Evolutionary conservation across 1,284 basidiomycete genomes (phyloP), one percentile per base, ranked within the genome.

Genomic region (Ceratobasidium sp.): DNA sequence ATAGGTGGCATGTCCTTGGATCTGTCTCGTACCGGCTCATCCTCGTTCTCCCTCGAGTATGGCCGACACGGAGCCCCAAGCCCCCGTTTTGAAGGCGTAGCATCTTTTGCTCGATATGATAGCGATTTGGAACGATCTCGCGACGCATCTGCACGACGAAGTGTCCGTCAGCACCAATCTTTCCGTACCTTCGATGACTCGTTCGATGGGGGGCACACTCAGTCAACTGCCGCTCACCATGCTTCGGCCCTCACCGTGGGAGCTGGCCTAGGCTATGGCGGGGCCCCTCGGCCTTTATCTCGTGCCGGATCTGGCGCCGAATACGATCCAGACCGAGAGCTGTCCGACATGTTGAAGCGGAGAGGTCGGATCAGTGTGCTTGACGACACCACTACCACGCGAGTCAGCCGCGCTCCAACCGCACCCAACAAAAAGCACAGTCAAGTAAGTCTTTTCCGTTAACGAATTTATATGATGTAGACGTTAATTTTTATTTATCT

Each of bases 171-270:
- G 77, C 87, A 87, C 0, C 93, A 91, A 91, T 92, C 91, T 5
- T 91, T 91, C 82, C 89, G 88, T 75, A 88, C 88, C 17, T 82
- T 81, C 62, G 86, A 86, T 62, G 89, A 87, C 54, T 73, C 75
- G 20, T 76, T 66, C 62, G 93, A 91, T 79, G 89, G 86, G 26
- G 90, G 88, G 26, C 89, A 91, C 77, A 93, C 94, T 0, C 86
- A 94, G 78, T 95, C 93, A 0, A 96, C 95, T 0, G 91, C 91
- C 13, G 93, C 91, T 1, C 95, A 97, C 84, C 95, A 97, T 84
- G 94, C 94, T 38, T 94, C 93, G 80, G 93, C 90, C 0, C 87
- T 96, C 65, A 96, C 95, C 0, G 87, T 97, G n/a, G 93, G 89
- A 77, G 94, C 94, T 1, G 95, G 95, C 0, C 88, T 96, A 2